Conservation (phyloP, 768 basidiomycete species). For the Pleurotus eryngii region DNA sequence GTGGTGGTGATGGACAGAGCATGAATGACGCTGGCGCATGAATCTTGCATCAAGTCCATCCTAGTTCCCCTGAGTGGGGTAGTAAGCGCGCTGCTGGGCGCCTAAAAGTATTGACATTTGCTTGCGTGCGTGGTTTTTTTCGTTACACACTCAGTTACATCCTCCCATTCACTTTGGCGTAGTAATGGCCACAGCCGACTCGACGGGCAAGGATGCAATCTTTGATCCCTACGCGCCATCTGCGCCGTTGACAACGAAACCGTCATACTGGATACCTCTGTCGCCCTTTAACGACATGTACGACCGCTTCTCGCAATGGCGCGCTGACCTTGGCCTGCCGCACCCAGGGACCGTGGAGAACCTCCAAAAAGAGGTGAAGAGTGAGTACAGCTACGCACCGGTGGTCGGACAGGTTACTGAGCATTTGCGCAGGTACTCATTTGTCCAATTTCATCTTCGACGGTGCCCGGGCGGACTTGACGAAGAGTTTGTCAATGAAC, state of each 20-base stretch:
- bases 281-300: slow-evolving; percentile 67
- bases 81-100: background rate
- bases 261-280: slow-evolving; percentile 39
- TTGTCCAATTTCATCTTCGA: slow-evolving; percentile 95
- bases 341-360: slow-evolving; percentile 95
- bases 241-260: slow-evolving; percentile 25
- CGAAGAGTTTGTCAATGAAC: slow-evolving; percentile 87
- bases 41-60: too few relatives aligned
- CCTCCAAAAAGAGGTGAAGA: slow-evolving; percentile 88
- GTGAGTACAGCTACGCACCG: slow-evolving; percentile 39
- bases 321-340: slow-evolving; percentile 74
- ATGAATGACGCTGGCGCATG: too few relatives aligned
- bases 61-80: too few relatives aligned
- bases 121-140: slow-evolving; percentile 36
- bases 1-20: too few relatives aligned
- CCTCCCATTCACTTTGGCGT: slow-evolving; percentile 17
- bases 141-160: slow-evolving; percentile 24
- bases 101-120: background rate
- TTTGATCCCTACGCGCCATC: slow-evolving; percentile 33
- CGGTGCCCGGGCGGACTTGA: slow-evolving; percentile 93
- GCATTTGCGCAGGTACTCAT: slow-evolving; percentile 64
- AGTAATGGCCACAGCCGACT: slow-evolving; percentile 43
- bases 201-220: slow-evolving; percentile 40
- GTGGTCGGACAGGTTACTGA: slow-evolving; percentile 5
- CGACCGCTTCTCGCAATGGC: slow-evolving; percentile 77